Evolutionary conservation across 1,139 yeast genomes (phyloP).

Genomic region (Pichia sp.): DNA sequence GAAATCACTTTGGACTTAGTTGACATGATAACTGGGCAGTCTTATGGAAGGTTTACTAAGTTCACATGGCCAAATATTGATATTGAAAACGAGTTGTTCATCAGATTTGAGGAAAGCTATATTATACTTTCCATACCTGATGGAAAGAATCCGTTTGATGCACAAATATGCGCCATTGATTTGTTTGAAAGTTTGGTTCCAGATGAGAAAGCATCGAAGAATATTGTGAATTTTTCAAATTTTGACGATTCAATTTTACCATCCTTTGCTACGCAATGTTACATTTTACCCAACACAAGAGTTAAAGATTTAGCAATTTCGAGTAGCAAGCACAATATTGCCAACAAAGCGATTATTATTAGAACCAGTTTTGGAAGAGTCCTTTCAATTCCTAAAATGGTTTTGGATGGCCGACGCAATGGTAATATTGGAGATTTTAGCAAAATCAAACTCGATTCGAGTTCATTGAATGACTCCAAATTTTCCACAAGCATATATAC

Average conservation of each 20-base stretch:
- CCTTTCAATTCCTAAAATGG: slow-evolving; percentile 60
- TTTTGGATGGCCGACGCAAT: slow-evolving; percentile 51
- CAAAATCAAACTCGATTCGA: background rate
- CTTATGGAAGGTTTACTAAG: slow-evolving; percentile 31
- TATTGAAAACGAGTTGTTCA: slow-evolving; percentile 28
- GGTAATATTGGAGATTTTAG: slow-evolving; percentile 13
- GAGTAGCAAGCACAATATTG: slow-evolving; percentile 63
- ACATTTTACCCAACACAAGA: slow-evolving; percentile 50
- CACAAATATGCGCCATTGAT: slow-evolving; percentile 66
- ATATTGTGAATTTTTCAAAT: slow-evolving; percentile 23
- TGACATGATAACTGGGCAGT: slow-evolving; percentile 63
- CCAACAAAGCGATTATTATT: slow-evolving; percentile 59
- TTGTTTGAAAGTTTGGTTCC: slow-evolving; percentile 58
- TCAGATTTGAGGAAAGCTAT: slow-evolving; percentile 81
- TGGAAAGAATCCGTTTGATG: slow-evolving; percentile 39
- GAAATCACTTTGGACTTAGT: slow-evolving; percentile 42
- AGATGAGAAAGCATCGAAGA: slow-evolving; percentile 29
- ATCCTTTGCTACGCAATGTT: slow-evolving; percentile 44
- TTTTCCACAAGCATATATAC: background rate
- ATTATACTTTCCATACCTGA: slow-evolving; percentile 51
- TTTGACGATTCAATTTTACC: slow-evolving; percentile 27
- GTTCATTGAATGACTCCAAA: background rate
- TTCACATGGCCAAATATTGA: background rate
- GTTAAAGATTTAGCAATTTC: slow-evolving; percentile 43
- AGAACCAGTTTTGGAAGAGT: slow-evolving; percentile 56